These are phyloP conservation scores for Immersiporthe knoxdaviesiana DNA, from an alignment of 2,329 filamentous ascomycete species.

Conservation along the genomic window DNA sequence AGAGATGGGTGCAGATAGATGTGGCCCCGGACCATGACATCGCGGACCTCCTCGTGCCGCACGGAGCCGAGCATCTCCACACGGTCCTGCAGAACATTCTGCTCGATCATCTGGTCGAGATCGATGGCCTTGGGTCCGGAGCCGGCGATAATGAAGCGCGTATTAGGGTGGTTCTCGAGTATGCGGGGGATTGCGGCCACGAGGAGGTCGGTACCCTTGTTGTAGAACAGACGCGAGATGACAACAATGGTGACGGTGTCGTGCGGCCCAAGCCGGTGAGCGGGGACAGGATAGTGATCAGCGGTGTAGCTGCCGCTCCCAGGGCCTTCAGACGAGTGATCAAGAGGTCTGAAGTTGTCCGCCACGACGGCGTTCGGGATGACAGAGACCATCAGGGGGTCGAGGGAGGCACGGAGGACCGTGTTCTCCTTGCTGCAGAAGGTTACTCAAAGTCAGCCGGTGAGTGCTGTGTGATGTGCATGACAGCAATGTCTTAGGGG, in stretches of 20 bases:
- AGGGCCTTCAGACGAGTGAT: conserved; percentile 41
- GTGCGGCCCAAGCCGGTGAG: conserved; percentile 74
- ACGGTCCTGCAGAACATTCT: conserved; percentile 89
- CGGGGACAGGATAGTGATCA: conserved; percentile 51
- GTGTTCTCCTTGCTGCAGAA: conserved; percentile 88
- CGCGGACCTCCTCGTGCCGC: conserved; percentile 92
- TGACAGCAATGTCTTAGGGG: background rate
- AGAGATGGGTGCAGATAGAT: conserved; percentile 95
- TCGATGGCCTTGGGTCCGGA: conserved; percentile 97
- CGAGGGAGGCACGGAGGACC: conserved; percentile 88
- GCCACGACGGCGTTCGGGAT: conserved; percentile 98
- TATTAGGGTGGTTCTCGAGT: conserved; percentile 84
- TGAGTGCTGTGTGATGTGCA: too few relatives aligned
- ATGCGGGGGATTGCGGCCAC: conserved; percentile 95
- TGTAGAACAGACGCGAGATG: conserved; percentile 96
- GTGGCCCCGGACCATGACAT: conserved; percentile 96
- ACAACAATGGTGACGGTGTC: conserved; percentile 96
- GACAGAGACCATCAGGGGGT: conserved; percentile 95
- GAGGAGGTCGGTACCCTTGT: conserved; percentile 96
- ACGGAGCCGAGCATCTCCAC: conserved; percentile 91
- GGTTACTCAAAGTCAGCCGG: conserved; percentile 30
- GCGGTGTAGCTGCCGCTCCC: conserved; percentile 43
- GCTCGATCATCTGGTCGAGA: conserved; percentile 96
- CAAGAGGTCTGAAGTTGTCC: conserved; percentile 85
- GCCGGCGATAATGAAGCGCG: conserved; percentile 94